A percentile compares a stretch with the other conserved stretches of the same genome.
These are phyloP conservation scores for Thuidium tamariscinum DNA, from an alignment of 225 moss, liverwort and hornwort genomes.

Conservation along the genomic window DNA sequence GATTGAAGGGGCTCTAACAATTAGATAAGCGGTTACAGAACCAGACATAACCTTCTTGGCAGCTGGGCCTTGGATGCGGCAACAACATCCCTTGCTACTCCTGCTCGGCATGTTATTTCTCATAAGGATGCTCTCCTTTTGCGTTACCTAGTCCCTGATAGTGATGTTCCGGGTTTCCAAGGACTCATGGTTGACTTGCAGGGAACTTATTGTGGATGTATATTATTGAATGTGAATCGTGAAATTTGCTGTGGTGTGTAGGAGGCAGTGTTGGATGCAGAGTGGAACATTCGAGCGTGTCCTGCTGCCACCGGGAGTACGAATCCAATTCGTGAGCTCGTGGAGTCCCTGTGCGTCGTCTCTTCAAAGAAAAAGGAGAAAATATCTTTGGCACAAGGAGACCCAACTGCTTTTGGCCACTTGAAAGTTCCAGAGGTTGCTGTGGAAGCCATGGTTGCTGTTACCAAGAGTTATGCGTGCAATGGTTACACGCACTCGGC, in stretches of 20 bases:
- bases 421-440: conserved; percentile 68
- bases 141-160: not conserved
- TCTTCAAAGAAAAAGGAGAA: conserved; percentile 43
- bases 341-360: conserved; percentile 33
- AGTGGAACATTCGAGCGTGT: conserved; percentile 63
- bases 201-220: not conserved
- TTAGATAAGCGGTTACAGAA: not conserved
- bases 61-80: not conserved
- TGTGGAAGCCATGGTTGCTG: conserved; percentile 55
- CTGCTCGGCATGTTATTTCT: not conserved
- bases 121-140: not conserved
- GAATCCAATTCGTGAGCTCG: conserved; percentile 66
- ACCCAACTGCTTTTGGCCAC: conserved; percentile 71
- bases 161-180: not conserved
- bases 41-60: not conserved
- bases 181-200: not conserved
- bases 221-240: no score
- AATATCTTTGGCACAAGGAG: conserved; percentile 79
- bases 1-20: not conserved
- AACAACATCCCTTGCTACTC: not conserved
- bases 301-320: conserved; percentile 31
- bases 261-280: conserved; percentile 39
- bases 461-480: conserved; percentile 37
- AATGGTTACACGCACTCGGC: conserved; percentile 72
- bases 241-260: not conserved